A percentile compares a stretch with the other conserved stretches of the same genome.
phyloP scores from a whole-genome alignment of 345 rosid species.

The Laguncularia racemosa region DNA sequence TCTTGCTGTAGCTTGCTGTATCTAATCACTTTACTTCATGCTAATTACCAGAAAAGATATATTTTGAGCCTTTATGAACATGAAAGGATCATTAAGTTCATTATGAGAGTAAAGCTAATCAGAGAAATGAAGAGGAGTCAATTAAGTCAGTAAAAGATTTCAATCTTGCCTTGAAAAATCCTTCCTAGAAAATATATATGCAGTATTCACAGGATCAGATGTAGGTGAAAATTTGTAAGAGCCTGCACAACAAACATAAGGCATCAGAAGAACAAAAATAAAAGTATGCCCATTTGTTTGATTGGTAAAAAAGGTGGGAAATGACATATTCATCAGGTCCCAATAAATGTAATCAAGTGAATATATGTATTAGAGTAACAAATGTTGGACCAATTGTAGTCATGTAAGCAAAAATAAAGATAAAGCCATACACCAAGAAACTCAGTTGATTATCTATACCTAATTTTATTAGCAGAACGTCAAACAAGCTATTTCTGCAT shows the following conservation, averaged over 20 bases:
- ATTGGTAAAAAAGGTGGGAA: too few relatives aligned
- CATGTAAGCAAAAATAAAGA: too few relatives aligned
- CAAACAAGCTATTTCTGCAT: too few relatives aligned
- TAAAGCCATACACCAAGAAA: too few relatives aligned
- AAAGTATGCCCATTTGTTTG: background rate
- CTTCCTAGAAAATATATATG: constrained; percentile 77
- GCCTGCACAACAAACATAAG: constrained; percentile 39
- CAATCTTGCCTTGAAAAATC: constrained; percentile 74
- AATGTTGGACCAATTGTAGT: too few relatives aligned
- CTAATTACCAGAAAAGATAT: background rate
- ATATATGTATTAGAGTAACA: too few relatives aligned
- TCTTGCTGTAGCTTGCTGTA: background rate
- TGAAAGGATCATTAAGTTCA: too few relatives aligned
- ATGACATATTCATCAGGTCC: too few relatives aligned
- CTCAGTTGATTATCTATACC: too few relatives aligned
- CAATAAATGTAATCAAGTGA: too few relatives aligned
- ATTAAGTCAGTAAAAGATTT: background rate
- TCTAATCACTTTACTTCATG: background rate
- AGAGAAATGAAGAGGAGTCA: background rate
- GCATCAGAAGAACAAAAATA: background rate
- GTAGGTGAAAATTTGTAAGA: constrained; percentile 54
- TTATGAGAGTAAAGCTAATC: background rate
- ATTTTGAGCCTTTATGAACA: too few relatives aligned
- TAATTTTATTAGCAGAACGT: too few relatives aligned
- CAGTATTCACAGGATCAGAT: constrained; percentile 61